A percentile compares a stretch with the other conserved stretches of the same genome.
Conservation (phyloP, 441 rosid species). For the Viola pubescens region DNA sequence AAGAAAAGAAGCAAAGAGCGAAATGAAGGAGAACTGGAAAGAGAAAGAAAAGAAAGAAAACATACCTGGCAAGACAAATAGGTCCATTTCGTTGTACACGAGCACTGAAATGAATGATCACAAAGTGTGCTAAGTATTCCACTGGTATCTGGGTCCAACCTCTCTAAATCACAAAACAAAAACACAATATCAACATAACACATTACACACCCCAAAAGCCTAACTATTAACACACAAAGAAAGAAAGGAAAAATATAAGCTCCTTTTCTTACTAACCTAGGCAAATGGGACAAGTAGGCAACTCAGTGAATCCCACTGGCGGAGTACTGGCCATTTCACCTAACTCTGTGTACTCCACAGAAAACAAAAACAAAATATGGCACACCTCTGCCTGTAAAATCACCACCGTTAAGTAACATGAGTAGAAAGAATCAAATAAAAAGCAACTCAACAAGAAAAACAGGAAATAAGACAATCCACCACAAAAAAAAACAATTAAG, state of each 20-base stretch:
- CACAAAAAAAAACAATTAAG: background rate
- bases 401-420: background rate
- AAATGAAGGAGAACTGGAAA: background rate
- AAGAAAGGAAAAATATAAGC: background rate
- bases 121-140: constrained; percentile 74
- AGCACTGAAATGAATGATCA: constrained; percentile 93
- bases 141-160: constrained; percentile 92
- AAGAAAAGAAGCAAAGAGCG: too few relatives aligned
- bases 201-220: background rate
- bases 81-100: constrained; percentile 92
- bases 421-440: background rate
- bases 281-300: constrained; percentile 90
- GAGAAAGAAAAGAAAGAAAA: constrained; percentile 1
- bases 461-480: too few relatives aligned
- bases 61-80: constrained; percentile 81
- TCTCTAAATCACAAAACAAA: constrained; percentile 39
- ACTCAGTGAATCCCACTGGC: constrained; percentile 61
- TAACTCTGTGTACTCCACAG: constrained; percentile 62
- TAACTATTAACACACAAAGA: background rate
- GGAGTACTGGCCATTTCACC: constrained; percentile 61
- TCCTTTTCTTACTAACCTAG: constrained; percentile 44
- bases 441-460: too few relatives aligned
- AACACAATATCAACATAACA: constrained; percentile 6
- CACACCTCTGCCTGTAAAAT: constrained; percentile 71
- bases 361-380: constrained; percentile 52